phyloP scores from a whole-genome alignment of 495 filamentous ascomycete species.

The Trypethelium eluteriae region DNA sequence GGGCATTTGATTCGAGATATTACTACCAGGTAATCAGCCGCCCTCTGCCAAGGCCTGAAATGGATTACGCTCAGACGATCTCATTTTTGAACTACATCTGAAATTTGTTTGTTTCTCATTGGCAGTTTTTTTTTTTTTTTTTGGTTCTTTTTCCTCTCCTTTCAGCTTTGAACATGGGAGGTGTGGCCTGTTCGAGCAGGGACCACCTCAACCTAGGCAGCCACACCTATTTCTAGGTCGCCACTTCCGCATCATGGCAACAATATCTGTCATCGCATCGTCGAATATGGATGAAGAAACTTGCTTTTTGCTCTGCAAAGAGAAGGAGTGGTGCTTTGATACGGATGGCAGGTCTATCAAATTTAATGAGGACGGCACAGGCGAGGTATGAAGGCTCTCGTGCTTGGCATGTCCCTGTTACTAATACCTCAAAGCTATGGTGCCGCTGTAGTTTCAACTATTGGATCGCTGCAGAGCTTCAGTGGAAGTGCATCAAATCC shows the following conservation, averaged over 20 bases:
- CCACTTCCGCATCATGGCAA: neutral
- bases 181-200: no score
- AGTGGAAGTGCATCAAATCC: conserved; percentile 25
- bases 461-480: conserved; percentile 25
- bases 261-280: neutral
- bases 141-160: no score
- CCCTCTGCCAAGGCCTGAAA: no score
- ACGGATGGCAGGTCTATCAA: conserved; percentile 21
- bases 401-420: neutral
- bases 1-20: no score
- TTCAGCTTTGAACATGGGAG: no score
- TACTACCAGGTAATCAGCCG: no score
- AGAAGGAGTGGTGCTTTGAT: conserved; percentile 18
- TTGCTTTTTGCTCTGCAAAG: conserved; percentile 25
- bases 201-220: no score
- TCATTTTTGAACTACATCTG: no score
- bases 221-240: no score
- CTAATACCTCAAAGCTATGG: conserved; percentile 26
- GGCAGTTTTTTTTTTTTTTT: no score
- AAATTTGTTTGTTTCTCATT: no score
- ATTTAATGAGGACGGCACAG: conserved; percentile 31
- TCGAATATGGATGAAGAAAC: conserved; percentile 4
- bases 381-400: conserved; percentile 23
- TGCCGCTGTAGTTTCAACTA: conserved; percentile 25
- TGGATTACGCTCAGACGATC: no score